phyloP scores from a whole-genome alignment of 805 yeast species.

The Tetrapisispora arboricola region DNA sequence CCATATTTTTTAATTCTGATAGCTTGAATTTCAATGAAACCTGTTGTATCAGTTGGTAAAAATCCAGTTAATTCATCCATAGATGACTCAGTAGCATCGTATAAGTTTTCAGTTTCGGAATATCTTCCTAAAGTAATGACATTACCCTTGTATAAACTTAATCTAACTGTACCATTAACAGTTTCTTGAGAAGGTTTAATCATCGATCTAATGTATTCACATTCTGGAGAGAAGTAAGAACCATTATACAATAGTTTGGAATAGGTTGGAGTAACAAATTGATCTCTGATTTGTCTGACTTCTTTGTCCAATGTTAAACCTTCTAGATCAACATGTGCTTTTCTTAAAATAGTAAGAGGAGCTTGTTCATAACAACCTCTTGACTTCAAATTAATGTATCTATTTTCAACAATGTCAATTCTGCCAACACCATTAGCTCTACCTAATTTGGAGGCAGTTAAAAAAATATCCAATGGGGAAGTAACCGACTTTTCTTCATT shows the following conservation, averaged over 20 bases:
- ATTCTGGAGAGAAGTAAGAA: slow-evolving; percentile 96
- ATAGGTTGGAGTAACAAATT: slow-evolving; percentile 87
- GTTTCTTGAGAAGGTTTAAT: slow-evolving; percentile 89
- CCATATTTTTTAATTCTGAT: slow-evolving; percentile 98
- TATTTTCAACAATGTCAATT: slow-evolving; percentile 97
- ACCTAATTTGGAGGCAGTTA: slow-evolving; percentile 87
- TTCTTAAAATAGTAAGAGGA: slow-evolving; percentile 88
- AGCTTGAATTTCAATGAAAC: slow-evolving; percentile 96
- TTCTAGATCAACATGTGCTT: slow-evolving; percentile 91
- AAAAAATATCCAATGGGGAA: slow-evolving; percentile 85
- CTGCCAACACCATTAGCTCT: slow-evolving; percentile 99
- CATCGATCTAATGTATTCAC: slow-evolving; percentile 90
- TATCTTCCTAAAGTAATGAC: slow-evolving; percentile 83
- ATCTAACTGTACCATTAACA: slow-evolving; percentile 94
- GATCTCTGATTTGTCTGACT: slow-evolving; percentile 93
- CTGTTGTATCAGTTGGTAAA: slow-evolving; percentile 93
- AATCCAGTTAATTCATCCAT: slow-evolving; percentile 99
- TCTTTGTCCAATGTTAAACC: slow-evolving; percentile 96
- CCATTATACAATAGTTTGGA: slow-evolving; percentile 91
- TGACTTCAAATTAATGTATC: slow-evolving; percentile 97
- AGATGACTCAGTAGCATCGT: slow-evolving; percentile 96
- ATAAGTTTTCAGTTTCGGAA: slow-evolving; percentile 89
- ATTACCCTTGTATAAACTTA: slow-evolving; percentile 86
- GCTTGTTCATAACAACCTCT: slow-evolving; percentile 99
- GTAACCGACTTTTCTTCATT: slow-evolving; percentile 57